Base-by-base conservation (phyloP, 805 yeast species). In the Brettanomyces sp. region DNA sequence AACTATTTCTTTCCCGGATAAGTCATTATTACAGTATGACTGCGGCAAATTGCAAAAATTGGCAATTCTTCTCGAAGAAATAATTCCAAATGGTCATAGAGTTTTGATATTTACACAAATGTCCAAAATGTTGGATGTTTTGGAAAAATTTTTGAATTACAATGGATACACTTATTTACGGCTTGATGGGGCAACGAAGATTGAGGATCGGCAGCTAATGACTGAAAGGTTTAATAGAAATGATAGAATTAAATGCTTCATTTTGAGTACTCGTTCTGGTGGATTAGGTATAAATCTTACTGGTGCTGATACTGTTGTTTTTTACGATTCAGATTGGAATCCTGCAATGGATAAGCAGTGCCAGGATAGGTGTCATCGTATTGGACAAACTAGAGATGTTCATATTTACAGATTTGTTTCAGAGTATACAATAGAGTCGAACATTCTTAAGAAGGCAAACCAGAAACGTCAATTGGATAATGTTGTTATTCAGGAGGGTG, bases 331-430 rank as follows among this genome's bases (percentile, higher is more conserved):
- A 3, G 99, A 91, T 65, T 91, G 99, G 99, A 93, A 93, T 60
- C 99, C 99, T 2, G 95, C 98, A 1, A 93, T 93, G 97, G 99
- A 93, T 63, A 88, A 89, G 60, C 99, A 93, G 66, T 93, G 99
- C 67, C 99, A 93, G 65, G 99, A 93, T 66, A 81, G 99, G 64
- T 93, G 98, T 67, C 99, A 93, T 63, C 83, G 99, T 71, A 93
- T 93, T 62, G 99, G 99, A 5, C 99, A 93, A 64, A 88, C 95
- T 14, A 75, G 99, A 58, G 99, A 93, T 61, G 99, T 93, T 34
- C 99, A 93, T 63, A 93, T 93, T 47, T 93, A 95, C 68, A 72
- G 99, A 50, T 85, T 93, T 64, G 98, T 93, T 24, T 85, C 95
- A 25, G 99, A 93, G 66, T 88, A 78, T 67, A 93, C 99, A 3